A percentile compares a stretch with the other conserved stretches of the same genome.
Evolutionary conservation across 2,329 filamentous ascomycete species (phyloP).

Genomic region (Ascochyta lentis): DNA sequence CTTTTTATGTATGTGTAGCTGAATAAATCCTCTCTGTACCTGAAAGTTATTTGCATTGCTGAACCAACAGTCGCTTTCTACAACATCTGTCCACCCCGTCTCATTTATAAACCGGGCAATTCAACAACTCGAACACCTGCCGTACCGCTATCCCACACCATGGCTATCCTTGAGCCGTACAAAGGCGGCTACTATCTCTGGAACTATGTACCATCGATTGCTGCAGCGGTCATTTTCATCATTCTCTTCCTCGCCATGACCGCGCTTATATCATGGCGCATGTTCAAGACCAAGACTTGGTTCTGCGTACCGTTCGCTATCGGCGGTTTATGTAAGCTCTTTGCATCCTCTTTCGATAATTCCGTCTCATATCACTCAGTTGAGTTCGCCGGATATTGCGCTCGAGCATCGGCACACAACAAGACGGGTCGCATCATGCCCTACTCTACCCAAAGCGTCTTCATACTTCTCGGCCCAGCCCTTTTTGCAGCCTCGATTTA

Average conservation of each 20-base stretch:
- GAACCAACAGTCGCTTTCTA: not conserved
- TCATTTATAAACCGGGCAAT: too few relatives aligned
- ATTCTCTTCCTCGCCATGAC: constrained; percentile 52
- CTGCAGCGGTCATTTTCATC: constrained; percentile 55
- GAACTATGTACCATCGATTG: constrained; percentile 52
- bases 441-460: constrained; percentile 51
- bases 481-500: constrained; percentile 56
- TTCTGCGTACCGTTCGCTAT: constrained; percentile 59
- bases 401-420: constrained; percentile 49
- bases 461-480: constrained; percentile 53
- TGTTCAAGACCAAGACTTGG: constrained; percentile 48
- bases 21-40: not conserved
- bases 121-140: too few relatives aligned
- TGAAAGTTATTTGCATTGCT: not conserved
- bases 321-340: constrained; percentile 55
- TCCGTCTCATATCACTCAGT: constrained; percentile 43
- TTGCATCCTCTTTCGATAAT: not conserved
- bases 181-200: constrained; percentile 26
- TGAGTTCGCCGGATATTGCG: constrained; percentile 59
- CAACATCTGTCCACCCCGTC: not conserved
- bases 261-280: constrained; percentile 31
- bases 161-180: constrained; percentile 7
- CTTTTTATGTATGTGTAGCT: not conserved
- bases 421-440: constrained; percentile 45
- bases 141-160: constrained; percentile 20